Evolutionary conservation across 1,139 yeast genomes (phyloP), one percentile per base, ranked within the genome.

Genomic region (Torulaspora globosa): DNA sequence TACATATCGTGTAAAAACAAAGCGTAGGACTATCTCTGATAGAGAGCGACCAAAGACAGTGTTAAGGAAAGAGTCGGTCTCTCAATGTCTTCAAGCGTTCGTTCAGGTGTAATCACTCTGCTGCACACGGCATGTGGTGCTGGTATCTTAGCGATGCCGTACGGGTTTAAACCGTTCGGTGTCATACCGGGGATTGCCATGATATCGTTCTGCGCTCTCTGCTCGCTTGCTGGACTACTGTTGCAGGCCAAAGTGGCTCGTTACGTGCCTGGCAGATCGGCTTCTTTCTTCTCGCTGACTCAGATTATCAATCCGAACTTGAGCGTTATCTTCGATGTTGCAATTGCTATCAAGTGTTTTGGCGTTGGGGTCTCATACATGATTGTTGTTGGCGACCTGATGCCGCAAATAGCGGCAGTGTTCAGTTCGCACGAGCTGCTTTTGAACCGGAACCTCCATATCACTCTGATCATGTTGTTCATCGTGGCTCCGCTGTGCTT

Each of bases 121-220:
- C 67, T 81, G 48, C 86, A 84, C 64, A 84, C 94, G 19, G 66
- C 66, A 8, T 59, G 65, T 48, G 72, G 97, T 5, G 96, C 98
- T 1, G 98, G 98, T 1, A 78, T 92, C 56, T 76, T 92, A 47
- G 95, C 97, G 11, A 84, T 92, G 80, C 97, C 98, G 0, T 84
- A 80, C 59, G 96, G 97, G 1, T 82, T 87, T 60, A 74, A 81
- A 44, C 80, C 95, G 1, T 92, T 90, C 62, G 96, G 97, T n/a
- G 66, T 88, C 2, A 48, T 82, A 0, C 68, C 81, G 19, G 97
- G 97, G 0, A 60, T 81, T 1, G 47, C 78, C 10, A 80, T 88
- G 50, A 76, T 90, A 8, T 35, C 81, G 1, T 57, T 87, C 19
- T 90, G 67, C 44, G 66, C 64, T 2, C 16, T 51, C 2, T 63